Conservation (phyloP, 495 filamentous ascomycete genomes). For the Amphirosellinia nigrospora region DNA sequence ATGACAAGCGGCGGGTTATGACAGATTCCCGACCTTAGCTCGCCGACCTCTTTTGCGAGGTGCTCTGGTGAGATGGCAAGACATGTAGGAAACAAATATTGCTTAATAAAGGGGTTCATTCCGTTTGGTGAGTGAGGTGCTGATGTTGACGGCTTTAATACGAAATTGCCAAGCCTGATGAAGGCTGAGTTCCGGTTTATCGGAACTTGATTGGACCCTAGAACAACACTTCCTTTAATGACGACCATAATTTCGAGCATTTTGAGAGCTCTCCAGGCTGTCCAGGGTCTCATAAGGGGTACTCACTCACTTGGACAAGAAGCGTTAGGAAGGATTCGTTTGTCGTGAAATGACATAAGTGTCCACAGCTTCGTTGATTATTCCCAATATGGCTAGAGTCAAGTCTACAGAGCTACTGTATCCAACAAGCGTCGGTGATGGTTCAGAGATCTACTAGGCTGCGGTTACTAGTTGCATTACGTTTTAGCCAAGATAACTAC, state of each 20-base stretch:
- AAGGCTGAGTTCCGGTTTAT: background rate
- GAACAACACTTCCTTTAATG: background rate
- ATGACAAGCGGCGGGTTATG: background rate
- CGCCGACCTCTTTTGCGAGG: background rate
- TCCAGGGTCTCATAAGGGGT: constrained; percentile 2
- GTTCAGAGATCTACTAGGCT: background rate
- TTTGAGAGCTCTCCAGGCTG: background rate
- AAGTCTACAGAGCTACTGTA: background rate
- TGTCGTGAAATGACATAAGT: background rate
- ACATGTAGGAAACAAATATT: background rate
- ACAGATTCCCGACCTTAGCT: background rate
- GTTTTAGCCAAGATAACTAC: background rate
- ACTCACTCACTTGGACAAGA: background rate
- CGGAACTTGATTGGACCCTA: background rate
- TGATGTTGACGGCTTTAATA: background rate
- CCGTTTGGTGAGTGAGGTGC: background rate
- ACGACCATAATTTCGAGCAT: background rate
- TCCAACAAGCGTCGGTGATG: background rate
- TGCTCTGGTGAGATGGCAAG: background rate
- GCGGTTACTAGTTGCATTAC: constrained; percentile 1
- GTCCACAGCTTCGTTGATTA: background rate
- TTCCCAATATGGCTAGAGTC: background rate
- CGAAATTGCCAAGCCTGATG: constrained; percentile 5
- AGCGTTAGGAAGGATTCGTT: background rate
- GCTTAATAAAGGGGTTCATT: background rate